Evolutionary conservation across 352 stramenopile species (phyloP).

Genomic region (Peronospora farinosa): DNA sequence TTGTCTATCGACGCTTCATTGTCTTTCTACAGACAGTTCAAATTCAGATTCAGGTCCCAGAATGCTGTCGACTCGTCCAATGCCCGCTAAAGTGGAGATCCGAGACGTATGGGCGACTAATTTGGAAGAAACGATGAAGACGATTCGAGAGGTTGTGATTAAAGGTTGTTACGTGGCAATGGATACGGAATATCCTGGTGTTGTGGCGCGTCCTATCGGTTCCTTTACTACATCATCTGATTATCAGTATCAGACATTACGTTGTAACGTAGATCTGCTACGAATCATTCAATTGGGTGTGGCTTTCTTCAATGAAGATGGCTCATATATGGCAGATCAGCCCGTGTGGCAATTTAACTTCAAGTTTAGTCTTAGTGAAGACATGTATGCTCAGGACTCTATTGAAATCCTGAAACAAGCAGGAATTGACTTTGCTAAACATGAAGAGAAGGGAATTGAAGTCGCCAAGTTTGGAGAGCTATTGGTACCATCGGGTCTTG

Average conservation of each 20-base stretch:
- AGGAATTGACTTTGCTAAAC: slow-evolving; percentile 96
- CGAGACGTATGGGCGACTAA: slow-evolving; percentile 91
- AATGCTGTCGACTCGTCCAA: slow-evolving; percentile 45
- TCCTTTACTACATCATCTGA: slow-evolving; percentile 93
- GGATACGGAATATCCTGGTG: slow-evolving; percentile 99
- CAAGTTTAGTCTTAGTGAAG: slow-evolving; percentile 95
- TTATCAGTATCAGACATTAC: slow-evolving; percentile 98
- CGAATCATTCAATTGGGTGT: slow-evolving; percentile 99
- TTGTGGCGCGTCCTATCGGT: slow-evolving; percentile 95
- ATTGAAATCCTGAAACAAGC: slow-evolving; percentile 98
- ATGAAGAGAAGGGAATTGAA: slow-evolving; percentile 95
- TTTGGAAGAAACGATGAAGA: slow-evolving; percentile 93
- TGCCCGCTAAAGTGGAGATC: slow-evolving; percentile 88
- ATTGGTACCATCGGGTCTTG: slow-evolving; percentile 95
- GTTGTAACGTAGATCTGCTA: slow-evolving; percentile 97
- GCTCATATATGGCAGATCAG: slow-evolving; percentile 91
- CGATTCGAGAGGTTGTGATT: slow-evolving; percentile 93
- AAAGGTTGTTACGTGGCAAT: slow-evolving; percentile 98
- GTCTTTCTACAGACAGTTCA: slow-evolving; percentile 10
- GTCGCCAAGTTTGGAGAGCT: slow-evolving; percentile 95
- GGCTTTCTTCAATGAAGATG: slow-evolving; percentile 94
- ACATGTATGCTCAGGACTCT: slow-evolving; percentile 99
- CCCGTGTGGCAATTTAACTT: slow-evolving; percentile 99
- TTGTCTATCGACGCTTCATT: slow-evolving; percentile 4
- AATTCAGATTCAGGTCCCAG: slow-evolving; percentile 1